Evolutionary conservation across 257 asterid genomes (phyloP).

Genomic region (Cinchona pubescens): DNA sequence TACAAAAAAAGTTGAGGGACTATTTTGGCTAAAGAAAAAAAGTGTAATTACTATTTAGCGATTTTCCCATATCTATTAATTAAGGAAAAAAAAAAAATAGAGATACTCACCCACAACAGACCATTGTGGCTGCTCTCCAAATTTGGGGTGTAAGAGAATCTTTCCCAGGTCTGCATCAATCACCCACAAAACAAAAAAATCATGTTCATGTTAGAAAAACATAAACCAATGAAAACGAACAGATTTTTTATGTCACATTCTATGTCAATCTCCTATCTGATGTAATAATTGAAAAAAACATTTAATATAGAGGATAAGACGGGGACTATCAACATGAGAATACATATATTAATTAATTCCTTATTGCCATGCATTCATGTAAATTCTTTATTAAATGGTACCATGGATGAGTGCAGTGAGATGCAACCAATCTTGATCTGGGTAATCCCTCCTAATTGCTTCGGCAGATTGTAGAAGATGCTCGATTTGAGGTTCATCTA

Average conservation of each 20-base stretch:
- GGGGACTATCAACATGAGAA: too few relatives aligned
- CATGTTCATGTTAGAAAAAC: too few relatives aligned
- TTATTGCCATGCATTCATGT: background rate
- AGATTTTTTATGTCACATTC: too few relatives aligned
- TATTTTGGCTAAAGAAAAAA: too few relatives aligned
- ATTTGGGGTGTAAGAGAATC: conserved; percentile 19
- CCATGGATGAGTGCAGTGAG: conserved; percentile 27
- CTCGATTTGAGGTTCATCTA: conserved; percentile 28
- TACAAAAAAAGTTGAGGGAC: too few relatives aligned
- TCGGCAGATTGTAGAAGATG: conserved; percentile 25
- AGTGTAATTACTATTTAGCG: too few relatives aligned
- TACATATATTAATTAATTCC: background rate
- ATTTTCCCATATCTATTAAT: background rate
- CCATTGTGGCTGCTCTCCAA: conserved; percentile 28
- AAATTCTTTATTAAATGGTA: too few relatives aligned
- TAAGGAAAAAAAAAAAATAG: background rate
- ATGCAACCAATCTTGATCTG: conserved; percentile 25
- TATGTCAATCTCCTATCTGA: too few relatives aligned
- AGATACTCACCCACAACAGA: conserved; percentile 21
- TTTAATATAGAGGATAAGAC: background rate
- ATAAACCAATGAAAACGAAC: too few relatives aligned
- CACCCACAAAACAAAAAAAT: too few relatives aligned
- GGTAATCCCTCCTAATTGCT: conserved; percentile 23
- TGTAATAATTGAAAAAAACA: too few relatives aligned
- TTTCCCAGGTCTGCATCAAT: conserved; percentile 21